A percentile compares a stretch with the other conserved stretches of the same genome.
These are phyloP conservation scores for Ceratorhiza oryzae-sativae DNA, from an alignment of 1,284 basidiomycete species.

Conservation along the genomic window DNA sequence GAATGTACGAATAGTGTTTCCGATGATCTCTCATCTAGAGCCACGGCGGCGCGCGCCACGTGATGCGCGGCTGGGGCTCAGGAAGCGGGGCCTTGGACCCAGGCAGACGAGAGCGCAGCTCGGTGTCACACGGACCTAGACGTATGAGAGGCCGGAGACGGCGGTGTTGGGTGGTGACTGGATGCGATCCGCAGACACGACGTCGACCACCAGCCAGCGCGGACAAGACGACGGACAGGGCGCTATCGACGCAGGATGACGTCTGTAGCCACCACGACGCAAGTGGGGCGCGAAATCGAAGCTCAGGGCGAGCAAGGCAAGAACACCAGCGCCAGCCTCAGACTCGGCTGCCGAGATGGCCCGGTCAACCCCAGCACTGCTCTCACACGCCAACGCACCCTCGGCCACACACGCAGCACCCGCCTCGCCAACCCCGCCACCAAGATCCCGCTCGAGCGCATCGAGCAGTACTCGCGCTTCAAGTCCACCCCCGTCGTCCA, in stretches of 20 bases:
- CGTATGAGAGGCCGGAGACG: conserved; percentile 3
- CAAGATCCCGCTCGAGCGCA: conserved; percentile 17
- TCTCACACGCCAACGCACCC: conserved; percentile 21
- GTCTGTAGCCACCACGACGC: neutral
- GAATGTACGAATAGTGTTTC: neutral
- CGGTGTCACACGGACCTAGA: conserved; percentile 35
- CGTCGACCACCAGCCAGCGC: neutral
- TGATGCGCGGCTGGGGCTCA: conserved; percentile 10
- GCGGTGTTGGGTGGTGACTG: neutral
- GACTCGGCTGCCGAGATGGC: conserved; percentile 20
- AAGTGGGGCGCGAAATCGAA: neutral
- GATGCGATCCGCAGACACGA: neutral
- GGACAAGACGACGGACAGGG: no score
- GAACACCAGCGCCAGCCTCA: neutral
- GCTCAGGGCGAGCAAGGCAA: neutral
- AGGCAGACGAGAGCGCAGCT: neutral
- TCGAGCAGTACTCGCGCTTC: conserved; percentile 36
- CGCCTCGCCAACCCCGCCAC: conserved; percentile 34
- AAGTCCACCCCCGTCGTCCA: conserved; percentile 13
- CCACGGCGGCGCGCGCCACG: conserved; percentile 13
- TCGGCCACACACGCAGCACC: neutral
- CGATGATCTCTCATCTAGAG: neutral
- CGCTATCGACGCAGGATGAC: conserved; percentile 4
- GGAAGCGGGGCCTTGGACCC: neutral
- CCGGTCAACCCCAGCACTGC: neutral